Percentiles rank a stretch among this genome's conserved stretches.
Evolutionary conservation across 2,329 filamentous ascomycete species (phyloP).

Genomic region (Emergomyces orientalis): DNA sequence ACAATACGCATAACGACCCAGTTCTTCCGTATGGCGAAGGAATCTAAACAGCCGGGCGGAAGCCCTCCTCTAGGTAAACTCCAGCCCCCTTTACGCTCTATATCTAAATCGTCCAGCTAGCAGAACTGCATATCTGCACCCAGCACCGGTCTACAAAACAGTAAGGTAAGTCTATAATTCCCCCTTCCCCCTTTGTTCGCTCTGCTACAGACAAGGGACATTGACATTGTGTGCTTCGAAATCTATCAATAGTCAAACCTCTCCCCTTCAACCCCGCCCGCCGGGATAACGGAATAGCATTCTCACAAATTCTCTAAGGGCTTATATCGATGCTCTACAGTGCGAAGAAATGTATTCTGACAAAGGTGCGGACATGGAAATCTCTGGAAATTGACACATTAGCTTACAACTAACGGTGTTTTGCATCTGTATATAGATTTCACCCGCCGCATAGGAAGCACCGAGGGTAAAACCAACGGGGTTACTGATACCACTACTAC

Average conservation of each 20-base stretch:
- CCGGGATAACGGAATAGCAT: neutral
- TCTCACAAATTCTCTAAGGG: slow-evolving; percentile 1
- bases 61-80: slow-evolving; percentile 5
- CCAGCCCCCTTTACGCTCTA: neutral
- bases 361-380: slow-evolving; percentile 1
- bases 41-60: slow-evolving; percentile 1
- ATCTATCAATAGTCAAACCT: neutral
- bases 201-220: neutral
- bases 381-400: neutral
- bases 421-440: neutral
- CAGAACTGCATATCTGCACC: neutral
- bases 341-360: slow-evolving; percentile 5
- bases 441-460: neutral
- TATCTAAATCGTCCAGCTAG: neutral
- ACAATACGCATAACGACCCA: neutral
- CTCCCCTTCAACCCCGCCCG: neutral
- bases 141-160: neutral
- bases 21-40: slow-evolving; percentile 4
- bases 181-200: too few relatives aligned
- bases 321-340: neutral
- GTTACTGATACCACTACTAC: slow-evolving; percentile 48
- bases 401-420: neutral
- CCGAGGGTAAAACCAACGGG: slow-evolving; percentile 20
- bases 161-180: slow-evolving; percentile 1
- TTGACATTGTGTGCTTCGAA: slow-evolving; percentile 2